Conservation (phyloP, 345 rosid genomes). For the Eutrema yunnanense region DNA sequence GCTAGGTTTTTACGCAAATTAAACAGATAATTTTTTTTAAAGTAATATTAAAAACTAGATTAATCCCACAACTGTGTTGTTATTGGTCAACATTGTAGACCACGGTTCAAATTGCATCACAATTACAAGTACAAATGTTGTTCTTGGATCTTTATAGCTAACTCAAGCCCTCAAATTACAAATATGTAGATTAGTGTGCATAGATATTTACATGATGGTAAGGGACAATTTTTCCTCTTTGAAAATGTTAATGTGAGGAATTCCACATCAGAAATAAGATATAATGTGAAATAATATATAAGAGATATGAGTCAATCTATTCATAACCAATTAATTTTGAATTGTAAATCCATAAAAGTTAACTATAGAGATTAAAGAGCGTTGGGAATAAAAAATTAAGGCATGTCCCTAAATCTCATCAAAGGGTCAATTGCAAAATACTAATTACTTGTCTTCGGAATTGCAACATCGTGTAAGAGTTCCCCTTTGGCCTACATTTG, state of each 20-base stretch:
- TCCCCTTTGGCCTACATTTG: slow-evolving; percentile 35
- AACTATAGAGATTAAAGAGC: neutral
- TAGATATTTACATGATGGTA: neutral
- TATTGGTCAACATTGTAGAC: neutral
- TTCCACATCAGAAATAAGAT: neutral
- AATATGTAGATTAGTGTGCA: neutral
- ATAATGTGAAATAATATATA: neutral
- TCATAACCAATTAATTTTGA: neutral
- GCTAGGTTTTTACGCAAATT: neutral
- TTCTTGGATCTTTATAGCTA: neutral
- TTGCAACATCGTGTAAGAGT: slow-evolving; percentile 33
- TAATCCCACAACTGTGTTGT: neutral
- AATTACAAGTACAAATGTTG: neutral
- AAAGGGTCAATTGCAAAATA: slow-evolving; percentile 22
- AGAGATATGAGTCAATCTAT: neutral
- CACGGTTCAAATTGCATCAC: neutral
- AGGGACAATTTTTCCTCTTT: neutral
- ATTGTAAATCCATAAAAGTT: neutral
- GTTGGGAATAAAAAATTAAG: neutral
- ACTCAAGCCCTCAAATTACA: neutral
- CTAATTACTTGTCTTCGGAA: slow-evolving; percentile 21
- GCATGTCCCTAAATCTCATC: slow-evolving; percentile 19
- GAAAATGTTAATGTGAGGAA: neutral
- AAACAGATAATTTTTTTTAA: neutral
- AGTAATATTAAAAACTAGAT: neutral